Percentiles rank a stretch among this genome's conserved stretches.
Conservation (phyloP, 2,329 filamentous ascomycete species). For the Fusarium sp. region DNA sequence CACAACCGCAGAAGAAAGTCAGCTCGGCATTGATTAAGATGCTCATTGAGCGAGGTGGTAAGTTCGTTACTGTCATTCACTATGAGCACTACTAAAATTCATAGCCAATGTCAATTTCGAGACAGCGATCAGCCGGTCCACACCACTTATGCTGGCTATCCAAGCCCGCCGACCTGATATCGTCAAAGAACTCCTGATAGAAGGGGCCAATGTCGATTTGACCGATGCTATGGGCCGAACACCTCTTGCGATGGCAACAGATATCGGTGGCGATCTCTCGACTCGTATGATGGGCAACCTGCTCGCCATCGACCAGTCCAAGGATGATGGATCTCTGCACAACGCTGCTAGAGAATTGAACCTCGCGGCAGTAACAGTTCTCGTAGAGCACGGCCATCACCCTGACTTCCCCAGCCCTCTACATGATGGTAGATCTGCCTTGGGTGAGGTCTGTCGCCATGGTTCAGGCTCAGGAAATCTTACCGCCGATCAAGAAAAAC, state of each 20-base stretch:
- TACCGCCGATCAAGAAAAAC: slow-evolving; percentile 60
- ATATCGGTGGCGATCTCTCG: slow-evolving; percentile 63
- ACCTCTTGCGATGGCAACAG: slow-evolving; percentile 69
- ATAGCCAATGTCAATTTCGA: slow-evolving; percentile 68
- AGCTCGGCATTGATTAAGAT: slow-evolving; percentile 68
- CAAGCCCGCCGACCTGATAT: slow-evolving; percentile 66
- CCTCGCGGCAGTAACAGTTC: slow-evolving; percentile 63
- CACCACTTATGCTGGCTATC: slow-evolving; percentile 70
- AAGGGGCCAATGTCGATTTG: slow-evolving; percentile 69
- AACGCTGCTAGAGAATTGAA: slow-evolving; percentile 71
- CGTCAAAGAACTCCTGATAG: slow-evolving; percentile 65
- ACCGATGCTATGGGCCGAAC: slow-evolving; percentile 67
- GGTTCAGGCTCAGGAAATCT: slow-evolving; percentile 60
- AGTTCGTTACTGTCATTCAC: slow-evolving; percentile 33
- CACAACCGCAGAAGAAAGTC: slow-evolving; percentile 71
- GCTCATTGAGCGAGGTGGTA: slow-evolving; percentile 60
- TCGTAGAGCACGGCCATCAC: slow-evolving; percentile 70
- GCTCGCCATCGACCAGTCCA: slow-evolving; percentile 65
- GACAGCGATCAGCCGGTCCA: slow-evolving; percentile 62
- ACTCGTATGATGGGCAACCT: slow-evolving; percentile 66
- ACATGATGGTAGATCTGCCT: slow-evolving; percentile 70
- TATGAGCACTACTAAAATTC: slow-evolving; percentile 24
- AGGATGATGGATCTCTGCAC: slow-evolving; percentile 74
- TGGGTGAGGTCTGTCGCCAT: slow-evolving; percentile 71
- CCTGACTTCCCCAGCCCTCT: slow-evolving; percentile 72